A percentile compares a stretch with the other conserved stretches of the same genome.
Conservation (phyloP, 495 filamentous ascomycete genomes). For the Viridothelium virens region DNA sequence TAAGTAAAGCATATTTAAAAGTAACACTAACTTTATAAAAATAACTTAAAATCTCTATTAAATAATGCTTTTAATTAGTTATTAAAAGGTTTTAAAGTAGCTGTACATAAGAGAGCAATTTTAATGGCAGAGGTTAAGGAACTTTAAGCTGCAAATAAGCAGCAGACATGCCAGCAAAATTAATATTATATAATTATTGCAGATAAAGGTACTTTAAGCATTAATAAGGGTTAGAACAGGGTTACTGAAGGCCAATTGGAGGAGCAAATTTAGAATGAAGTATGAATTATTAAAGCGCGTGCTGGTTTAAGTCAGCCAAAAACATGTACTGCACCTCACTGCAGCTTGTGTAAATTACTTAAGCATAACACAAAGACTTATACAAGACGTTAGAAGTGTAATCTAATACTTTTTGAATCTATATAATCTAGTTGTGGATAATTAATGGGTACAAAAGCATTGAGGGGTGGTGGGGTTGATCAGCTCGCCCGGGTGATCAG, state of each 20-base stretch:
- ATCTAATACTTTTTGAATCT: no score
- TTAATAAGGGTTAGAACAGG: neutral
- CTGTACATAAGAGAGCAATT: constrained; percentile 6
- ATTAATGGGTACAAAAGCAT: no score
- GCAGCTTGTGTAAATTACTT: neutral
- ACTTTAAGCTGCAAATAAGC: neutral
- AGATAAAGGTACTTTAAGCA: neutral
- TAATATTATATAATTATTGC: neutral
- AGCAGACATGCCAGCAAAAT: neutral
- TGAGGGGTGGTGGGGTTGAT: no score
- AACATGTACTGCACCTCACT: neutral
- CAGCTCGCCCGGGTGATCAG: no score
- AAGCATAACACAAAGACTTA: neutral
- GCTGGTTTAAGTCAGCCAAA: neutral
- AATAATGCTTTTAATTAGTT: constrained; percentile 9
- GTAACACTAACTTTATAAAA: neutral
- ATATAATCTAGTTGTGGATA: no score
- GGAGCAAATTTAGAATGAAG: neutral
- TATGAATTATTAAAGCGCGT: neutral
- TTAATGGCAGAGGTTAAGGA: neutral
- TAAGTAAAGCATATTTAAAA: neutral
- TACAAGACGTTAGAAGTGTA: neutral
- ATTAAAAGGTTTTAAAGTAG: no score
- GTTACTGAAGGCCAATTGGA: neutral
- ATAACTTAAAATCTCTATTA: neutral